Evolutionary conservation across 2,329 filamentous ascomycete genomes (phyloP).

Genomic region (Arthrobotrys sphaeroides): DNA sequence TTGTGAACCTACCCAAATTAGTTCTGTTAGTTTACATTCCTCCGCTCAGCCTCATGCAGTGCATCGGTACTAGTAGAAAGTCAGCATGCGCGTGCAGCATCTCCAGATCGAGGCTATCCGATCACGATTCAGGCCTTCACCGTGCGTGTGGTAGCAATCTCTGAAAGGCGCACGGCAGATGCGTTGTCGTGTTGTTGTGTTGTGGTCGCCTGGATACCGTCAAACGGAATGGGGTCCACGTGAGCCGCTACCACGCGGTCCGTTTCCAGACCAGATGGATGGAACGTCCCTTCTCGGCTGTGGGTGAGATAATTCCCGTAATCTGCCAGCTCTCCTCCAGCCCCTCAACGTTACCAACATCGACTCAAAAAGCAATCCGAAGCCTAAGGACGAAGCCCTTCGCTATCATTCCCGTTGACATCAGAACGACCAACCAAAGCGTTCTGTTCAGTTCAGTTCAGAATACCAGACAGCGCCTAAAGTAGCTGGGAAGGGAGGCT

Average conservation of each 20-base stretch:
- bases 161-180: too few relatives aligned
- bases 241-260: slow-evolving; percentile 23
- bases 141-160: too few relatives aligned
- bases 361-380: slow-evolving; percentile 4
- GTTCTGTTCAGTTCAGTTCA: not conserved
- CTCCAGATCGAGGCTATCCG: not conserved
- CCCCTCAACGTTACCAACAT: slow-evolving; percentile 33
- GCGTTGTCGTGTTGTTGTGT: slow-evolving; percentile 11
- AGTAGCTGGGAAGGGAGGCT: slow-evolving; percentile 15
- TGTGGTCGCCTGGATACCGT: slow-evolving; percentile 1
- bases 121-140: not conserved
- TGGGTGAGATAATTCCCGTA: slow-evolving; percentile 51
- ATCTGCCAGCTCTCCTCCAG: slow-evolving; percentile 39
- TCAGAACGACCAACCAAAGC: not conserved
- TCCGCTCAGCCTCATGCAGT: not conserved
- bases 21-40: too few relatives aligned
- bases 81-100: not conserved
- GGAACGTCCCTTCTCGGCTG: slow-evolving; percentile 53
- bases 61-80: not conserved
- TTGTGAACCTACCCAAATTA: not conserved
- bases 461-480: not conserved
- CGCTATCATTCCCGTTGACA: slow-evolving; percentile 9
- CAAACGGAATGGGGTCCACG: slow-evolving; percentile 21
- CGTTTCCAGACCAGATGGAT: slow-evolving; percentile 34
- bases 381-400: not conserved